Evolutionary conservation across 1,284 basidiomycete genomes (phyloP).

Genomic region (Malassezia sp.): DNA sequence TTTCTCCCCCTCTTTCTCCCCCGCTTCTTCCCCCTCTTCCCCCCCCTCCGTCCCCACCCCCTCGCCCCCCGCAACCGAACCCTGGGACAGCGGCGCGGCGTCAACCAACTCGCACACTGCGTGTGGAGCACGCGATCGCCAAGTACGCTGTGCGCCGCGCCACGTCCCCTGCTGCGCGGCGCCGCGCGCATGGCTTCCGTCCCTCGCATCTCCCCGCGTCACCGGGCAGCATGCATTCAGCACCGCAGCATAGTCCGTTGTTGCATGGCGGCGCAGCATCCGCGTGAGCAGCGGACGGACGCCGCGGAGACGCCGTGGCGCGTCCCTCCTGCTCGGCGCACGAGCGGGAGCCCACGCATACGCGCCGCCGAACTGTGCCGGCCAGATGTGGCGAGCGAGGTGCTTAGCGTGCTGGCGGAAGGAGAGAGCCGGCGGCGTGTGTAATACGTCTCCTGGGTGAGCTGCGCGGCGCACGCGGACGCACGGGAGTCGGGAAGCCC

Average conservation of each 20-base stretch:
- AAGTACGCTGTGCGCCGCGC: not conserved
- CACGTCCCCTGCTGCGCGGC: not conserved
- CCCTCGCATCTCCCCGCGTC: not conserved
- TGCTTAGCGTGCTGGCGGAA: not conserved
- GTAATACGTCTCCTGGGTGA: constrained; percentile 1
- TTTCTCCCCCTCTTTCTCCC: too few species aligned
- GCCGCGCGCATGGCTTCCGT: not conserved
- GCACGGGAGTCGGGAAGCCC: too few species aligned
- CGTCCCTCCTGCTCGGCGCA: too few species aligned
- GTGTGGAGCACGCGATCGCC: not conserved
- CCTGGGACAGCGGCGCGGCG: not conserved
- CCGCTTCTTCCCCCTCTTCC: too few species aligned
- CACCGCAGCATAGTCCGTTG: constrained; percentile 61
- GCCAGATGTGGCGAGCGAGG: constrained; percentile 8
- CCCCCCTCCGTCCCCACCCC: too few species aligned
- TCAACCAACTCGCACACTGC: constrained; percentile 2
- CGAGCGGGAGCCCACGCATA: constrained; percentile 12
- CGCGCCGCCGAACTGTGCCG: constrained; percentile 1
- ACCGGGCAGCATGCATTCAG: constrained; percentile 57
- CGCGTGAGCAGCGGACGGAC: constrained; percentile 55
- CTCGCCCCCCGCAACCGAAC: not conserved
- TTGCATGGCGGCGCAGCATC: constrained; percentile 59
- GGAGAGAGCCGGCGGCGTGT: not conserved
- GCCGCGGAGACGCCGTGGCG: constrained; percentile 60
- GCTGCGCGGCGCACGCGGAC: too few species aligned